These are phyloP conservation scores for Cocos nucifera DNA, from an alignment of 176 grass and related monocot genomes.

Conservation along the genomic window DNA sequence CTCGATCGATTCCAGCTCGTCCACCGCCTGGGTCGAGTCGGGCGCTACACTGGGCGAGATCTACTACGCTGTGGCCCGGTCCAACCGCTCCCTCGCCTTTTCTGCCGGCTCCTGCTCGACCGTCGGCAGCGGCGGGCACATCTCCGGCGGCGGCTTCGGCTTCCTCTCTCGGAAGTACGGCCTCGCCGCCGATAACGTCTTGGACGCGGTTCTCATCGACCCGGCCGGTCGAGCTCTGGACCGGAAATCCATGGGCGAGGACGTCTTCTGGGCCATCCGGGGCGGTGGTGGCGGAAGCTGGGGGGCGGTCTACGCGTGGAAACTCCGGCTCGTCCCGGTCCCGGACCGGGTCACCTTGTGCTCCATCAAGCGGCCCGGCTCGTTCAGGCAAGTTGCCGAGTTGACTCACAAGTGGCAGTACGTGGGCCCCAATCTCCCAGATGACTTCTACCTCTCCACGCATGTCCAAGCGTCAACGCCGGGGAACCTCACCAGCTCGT, in stretches of 20 bases:
- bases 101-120: slow-evolving; percentile 64
- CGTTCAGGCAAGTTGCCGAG: slow-evolving; percentile 13
- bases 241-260: slow-evolving; percentile 30
- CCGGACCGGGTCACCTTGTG: slow-evolving; percentile 31
- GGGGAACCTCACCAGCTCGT: slow-evolving; percentile 26
- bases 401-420: slow-evolving; percentile 49
- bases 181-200: slow-evolving; percentile 51
- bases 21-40: slow-evolving; percentile 49
- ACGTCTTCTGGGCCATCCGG: slow-evolving; percentile 66
- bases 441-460: slow-evolving; percentile 48
- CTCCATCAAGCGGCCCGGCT: slow-evolving; percentile 1
- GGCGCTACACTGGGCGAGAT: slow-evolving; percentile 67
- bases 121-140: slow-evolving; percentile 55
- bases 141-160: slow-evolving; percentile 72
- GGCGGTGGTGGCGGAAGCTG: slow-evolving; percentile 76
- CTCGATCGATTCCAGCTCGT: slow-evolving; percentile 4
- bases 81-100: slow-evolving; percentile 33
- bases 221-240: slow-evolving; percentile 7
- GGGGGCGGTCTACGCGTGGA: slow-evolving; percentile 72
- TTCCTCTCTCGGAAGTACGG: slow-evolving; percentile 63
- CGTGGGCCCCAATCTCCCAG: slow-evolving; percentile 30
- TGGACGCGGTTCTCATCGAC: slow-evolving; percentile 54
- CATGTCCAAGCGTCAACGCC: slow-evolving; percentile 8
- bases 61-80: slow-evolving; percentile 39
- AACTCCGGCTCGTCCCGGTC: slow-evolving; percentile 45